phyloP scores from a whole-genome alignment of 257 asterid species.

The Vinca minor region DNA sequence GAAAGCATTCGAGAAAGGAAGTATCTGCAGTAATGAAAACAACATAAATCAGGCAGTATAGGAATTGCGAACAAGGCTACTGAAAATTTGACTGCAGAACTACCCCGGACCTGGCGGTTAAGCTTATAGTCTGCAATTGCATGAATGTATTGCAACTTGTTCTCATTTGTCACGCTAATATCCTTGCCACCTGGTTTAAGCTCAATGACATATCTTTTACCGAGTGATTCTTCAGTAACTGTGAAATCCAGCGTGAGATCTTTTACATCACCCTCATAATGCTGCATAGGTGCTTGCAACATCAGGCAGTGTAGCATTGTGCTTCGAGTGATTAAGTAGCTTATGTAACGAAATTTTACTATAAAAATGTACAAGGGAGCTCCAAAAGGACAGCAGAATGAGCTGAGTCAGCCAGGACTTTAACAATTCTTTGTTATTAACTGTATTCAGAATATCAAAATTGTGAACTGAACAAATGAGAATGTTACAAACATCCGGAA shows the following conservation, averaged over 20 bases:
- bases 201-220: slow-evolving; percentile 64
- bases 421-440: neutral
- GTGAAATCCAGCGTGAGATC: slow-evolving; percentile 91
- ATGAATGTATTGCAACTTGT: slow-evolving; percentile 92
- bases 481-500: neutral
- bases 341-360: too few species aligned
- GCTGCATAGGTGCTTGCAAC: slow-evolving; percentile 40
- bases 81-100: slow-evolving; percentile 16
- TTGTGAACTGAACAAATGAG: neutral
- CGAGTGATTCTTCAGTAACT: slow-evolving; percentile 83
- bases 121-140: slow-evolving; percentile 95
- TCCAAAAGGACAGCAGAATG: neutral
- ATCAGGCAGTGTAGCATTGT: neutral
- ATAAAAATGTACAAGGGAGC: neutral
- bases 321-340: neutral
- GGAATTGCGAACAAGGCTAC: slow-evolving; percentile 21
- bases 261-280: slow-evolving; percentile 74
- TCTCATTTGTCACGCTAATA: slow-evolving; percentile 66
- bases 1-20: slow-evolving; percentile 91
- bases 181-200: slow-evolving; percentile 95
- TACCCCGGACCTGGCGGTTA: slow-evolving; percentile 69
- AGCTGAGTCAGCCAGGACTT: neutral
- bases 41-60: slow-evolving; percentile 23
- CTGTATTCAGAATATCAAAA: neutral
- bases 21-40: slow-evolving; percentile 45